Evolutionary conservation across 2,329 filamentous ascomycete species (phyloP), one percentile per base, ranked within the genome.

Genomic region (Aotearoamyces nothofagi): DNA sequence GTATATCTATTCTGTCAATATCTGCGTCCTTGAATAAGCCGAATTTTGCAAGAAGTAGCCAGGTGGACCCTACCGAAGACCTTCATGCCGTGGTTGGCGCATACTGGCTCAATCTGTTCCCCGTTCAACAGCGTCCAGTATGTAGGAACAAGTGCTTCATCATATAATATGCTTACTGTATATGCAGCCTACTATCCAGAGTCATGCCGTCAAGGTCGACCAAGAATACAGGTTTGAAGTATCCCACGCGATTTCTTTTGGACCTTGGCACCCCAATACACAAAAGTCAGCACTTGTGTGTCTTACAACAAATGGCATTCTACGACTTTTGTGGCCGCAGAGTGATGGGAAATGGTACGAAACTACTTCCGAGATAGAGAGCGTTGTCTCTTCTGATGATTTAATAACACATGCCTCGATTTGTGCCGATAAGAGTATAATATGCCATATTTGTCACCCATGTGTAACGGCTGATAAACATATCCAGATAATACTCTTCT

Each of bases 361-460:
- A 45, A 67, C 71, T 0, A 68, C 66, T 3, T 58, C 76, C n/a
- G 78, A 87, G 37, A 54, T 92, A 19, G 79, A 86, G 46, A 75
- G 72, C 36, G 63, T 82, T 32, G 64, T 71, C 15, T 73, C 73
- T 17, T 73, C 77, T 0, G 73, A 83, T 37, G 77, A 83, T 38
- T 51, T 81, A n/a, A 64, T 87, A 28, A 83, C 81, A 1, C 83
- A 92, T 54, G 81, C 81, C 8, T 68, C 80, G 22, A 60, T 84
- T 36, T 69, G 76, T 33, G 70, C 78, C 3, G 80, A 86, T 31
- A 81, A 75, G 52, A 72, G 79, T 81, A 53, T 45, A 58, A 15
- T 15, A 12, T 29, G 5, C n/a, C 4, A 5, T 17, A 12, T 9
- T 12, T 7, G 9, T 13, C 14, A 14, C 11, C 2, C 14, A n/a